Conservation (phyloP, 2,329 filamentous ascomycete species). For the Phymatotrichopsis omnivora region DNA sequence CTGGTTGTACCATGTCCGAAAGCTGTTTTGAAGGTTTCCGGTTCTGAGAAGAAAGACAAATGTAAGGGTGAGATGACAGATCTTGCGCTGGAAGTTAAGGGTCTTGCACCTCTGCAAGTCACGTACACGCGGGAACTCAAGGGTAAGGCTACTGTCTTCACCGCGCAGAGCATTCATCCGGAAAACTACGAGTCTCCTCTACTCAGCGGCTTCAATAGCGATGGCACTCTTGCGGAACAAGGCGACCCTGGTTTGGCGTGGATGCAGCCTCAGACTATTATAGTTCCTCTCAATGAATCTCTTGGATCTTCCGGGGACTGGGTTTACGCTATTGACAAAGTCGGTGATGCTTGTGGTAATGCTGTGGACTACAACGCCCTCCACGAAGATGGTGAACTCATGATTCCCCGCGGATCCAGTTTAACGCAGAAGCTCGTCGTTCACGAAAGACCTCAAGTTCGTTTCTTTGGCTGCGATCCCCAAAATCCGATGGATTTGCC, state of each 20-base stretch:
- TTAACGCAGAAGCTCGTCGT: constrained; percentile 72
- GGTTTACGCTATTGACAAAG: constrained; percentile 84
- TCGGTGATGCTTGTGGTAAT: constrained; percentile 85
- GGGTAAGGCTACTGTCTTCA: constrained; percentile 68
- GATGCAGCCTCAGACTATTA: constrained; percentile 65
- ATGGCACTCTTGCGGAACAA: constrained; percentile 21
- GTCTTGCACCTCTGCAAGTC: constrained; percentile 83
- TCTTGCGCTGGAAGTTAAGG: constrained; percentile 69
- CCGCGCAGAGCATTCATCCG: constrained; percentile 87
- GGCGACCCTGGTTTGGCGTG: constrained; percentile 64
- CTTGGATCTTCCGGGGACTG: constrained; percentile 69
- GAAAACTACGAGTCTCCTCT: constrained; percentile 74
- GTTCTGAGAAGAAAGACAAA: constrained; percentile 47
- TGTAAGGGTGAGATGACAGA: constrained; percentile 85
- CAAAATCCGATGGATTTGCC: constrained; percentile 74
- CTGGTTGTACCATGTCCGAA: constrained; percentile 79
- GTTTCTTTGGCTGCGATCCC: constrained; percentile 64
- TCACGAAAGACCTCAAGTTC: constrained; percentile 70
- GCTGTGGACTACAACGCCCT: constrained; percentile 60
- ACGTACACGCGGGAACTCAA: constrained; percentile 87
- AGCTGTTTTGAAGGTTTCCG: constrained; percentile 58
- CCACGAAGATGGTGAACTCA: constrained; percentile 56
- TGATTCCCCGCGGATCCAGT: constrained; percentile 42
- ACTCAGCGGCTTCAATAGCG: constrained; percentile 34
- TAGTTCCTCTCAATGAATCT: constrained; percentile 81